Evolutionary conservation across 192 early-diverging fungal species (phyloP), one percentile per base, ranked within the genome.

Genomic region (Piromyces sp.): DNA sequence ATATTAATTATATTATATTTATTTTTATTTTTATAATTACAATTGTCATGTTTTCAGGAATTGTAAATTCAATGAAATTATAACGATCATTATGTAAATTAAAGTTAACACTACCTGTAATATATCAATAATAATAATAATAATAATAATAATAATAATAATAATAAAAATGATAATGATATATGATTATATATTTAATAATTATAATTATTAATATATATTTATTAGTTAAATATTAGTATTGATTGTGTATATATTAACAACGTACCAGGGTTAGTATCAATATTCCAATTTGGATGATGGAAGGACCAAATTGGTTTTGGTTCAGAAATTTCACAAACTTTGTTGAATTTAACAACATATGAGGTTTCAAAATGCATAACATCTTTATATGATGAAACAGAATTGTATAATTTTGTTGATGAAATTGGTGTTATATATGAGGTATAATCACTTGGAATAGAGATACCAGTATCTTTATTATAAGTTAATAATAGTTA

Each of bases 301-400:
- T 87, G 81, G 86, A 97, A 98, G 16, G 83, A 83, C 96, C 96
- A 98, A 78, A 95, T 85, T 29, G 88, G 81, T 84, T 93, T 85
- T 13, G 95, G 90, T n/a, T 88, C 84, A 3, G 91, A 68, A 68
- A 68, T 68, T 68, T 79, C 81, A 81, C 29, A 30, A 79, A 30
- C 82, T 30, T 82, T 78, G n/a, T 94, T 92, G 84, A 99, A 94
- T 88, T 96, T 96, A 40, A 98, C 98, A n/a, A 99, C 96, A 84
- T 96, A 99, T 0, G 96, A 95, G 26, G 96, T 98, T 84, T 99
- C 96, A 42, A 94, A 88, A 80, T 93, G 90, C 15, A 83, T 85
- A 13, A 87, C 33, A 81, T 92, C 94, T 80, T 93, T 92, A 82
- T 90, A 91, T 9, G 90, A 86, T 0, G 89, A 83, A 12, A 94